Percentiles rank a stretch among this genome's conserved stretches.
phyloP scores from a whole-genome alignment of 495 filamentous ascomycete genomes.

The Penicillium pulvis region DNA sequence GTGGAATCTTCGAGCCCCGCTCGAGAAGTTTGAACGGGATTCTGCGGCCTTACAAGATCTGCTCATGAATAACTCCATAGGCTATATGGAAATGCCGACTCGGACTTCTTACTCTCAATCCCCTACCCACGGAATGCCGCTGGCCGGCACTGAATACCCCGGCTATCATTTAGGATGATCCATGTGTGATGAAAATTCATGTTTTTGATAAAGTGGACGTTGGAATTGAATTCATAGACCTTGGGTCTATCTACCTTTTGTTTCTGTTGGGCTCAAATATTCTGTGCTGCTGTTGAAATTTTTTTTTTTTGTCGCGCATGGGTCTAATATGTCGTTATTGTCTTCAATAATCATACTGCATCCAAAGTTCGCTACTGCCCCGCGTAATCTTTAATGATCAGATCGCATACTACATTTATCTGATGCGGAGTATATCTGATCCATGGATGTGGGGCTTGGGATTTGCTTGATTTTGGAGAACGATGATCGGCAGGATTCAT shows the following conservation, averaged over 20 bases:
- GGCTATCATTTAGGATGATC: slow-evolving; percentile 22
- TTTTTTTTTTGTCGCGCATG: neutral
- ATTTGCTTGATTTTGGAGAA: no score
- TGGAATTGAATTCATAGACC: neutral
- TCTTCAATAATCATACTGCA: neutral
- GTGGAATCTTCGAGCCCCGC: slow-evolving; percentile 34
- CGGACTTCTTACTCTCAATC: slow-evolving; percentile 15
- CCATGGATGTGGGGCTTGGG: neutral
- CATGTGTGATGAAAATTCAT: neutral
- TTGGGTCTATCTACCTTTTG: neutral
- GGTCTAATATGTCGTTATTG: neutral
- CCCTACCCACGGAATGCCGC: slow-evolving; percentile 23
- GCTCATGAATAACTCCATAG: slow-evolving; percentile 16
- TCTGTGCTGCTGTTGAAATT: neutral
- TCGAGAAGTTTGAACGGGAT: slow-evolving; percentile 37
- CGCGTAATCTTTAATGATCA: neutral
- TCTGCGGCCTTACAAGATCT: slow-evolving; percentile 22
- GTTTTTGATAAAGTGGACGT: neutral
- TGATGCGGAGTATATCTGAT: neutral
- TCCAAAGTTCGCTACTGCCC: neutral
- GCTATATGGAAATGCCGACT: slow-evolving; percentile 16
- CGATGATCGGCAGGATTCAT: no score
- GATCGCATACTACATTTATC: neutral
- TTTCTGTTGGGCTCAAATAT: neutral
- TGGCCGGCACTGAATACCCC: slow-evolving; percentile 28